phyloP scores from a whole-genome alignment of 139 green algal species.

The Coelastrella sp. region DNA sequence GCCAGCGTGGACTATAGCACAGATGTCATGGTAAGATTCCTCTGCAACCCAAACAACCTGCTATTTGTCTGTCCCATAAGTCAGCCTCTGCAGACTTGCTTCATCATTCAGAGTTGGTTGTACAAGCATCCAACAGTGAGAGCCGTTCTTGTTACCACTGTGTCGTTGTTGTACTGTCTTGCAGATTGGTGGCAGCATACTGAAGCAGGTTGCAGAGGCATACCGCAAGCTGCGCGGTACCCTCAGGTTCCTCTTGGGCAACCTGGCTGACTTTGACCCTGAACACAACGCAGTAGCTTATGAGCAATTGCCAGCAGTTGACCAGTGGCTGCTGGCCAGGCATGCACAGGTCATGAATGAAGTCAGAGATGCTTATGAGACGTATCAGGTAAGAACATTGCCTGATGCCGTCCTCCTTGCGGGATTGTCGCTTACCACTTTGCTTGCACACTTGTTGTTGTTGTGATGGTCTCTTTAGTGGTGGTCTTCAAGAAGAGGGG shows the following conservation, averaged over 20 bases:
- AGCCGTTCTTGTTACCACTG: no score
- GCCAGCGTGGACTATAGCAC: conserved; percentile 93
- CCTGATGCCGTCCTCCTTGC: no score
- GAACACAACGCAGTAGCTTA: conserved; percentile 55
- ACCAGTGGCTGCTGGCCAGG: conserved; percentile 50
- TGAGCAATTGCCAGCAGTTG: conserved; percentile 53
- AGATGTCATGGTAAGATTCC: conserved; percentile 86
- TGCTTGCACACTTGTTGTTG: no score
- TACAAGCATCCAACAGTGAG: no score
- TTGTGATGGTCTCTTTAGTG: no score
- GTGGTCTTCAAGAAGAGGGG: no score
- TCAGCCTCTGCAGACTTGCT: no score
- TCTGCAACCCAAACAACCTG: not conserved
- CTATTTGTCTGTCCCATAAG: no score
- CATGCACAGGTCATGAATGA: conserved; percentile 66
- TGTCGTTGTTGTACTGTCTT: not conserved
- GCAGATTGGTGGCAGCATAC: conserved; percentile 81
- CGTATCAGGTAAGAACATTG: conserved; percentile 82
- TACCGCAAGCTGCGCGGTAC: conserved; percentile 94
- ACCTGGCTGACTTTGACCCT: conserved; percentile 89
- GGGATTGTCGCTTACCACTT: no score
- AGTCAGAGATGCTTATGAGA: conserved; percentile 79
- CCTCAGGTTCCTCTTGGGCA: conserved; percentile 97
- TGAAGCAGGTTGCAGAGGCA: conserved; percentile 92
- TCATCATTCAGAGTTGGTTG: no score